phyloP scores from a whole-genome alignment of 169 alveolate genomes.

The Eimeria necatrix region DNA sequence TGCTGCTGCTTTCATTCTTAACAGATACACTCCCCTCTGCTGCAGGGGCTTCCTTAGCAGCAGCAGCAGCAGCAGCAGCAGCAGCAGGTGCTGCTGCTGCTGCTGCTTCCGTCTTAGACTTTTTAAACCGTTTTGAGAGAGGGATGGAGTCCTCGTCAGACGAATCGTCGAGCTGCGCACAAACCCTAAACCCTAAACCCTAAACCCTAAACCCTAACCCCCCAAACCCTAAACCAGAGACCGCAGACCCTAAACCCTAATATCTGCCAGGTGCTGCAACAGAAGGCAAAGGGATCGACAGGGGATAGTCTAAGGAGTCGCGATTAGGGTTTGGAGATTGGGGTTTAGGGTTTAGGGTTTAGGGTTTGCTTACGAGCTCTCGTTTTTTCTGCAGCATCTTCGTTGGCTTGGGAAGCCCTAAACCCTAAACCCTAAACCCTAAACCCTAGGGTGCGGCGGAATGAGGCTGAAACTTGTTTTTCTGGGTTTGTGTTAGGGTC shows the following conservation, averaged over 20 bases:
- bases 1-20: background rate
- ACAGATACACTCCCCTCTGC: background rate
- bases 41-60: background rate
- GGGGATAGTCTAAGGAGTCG: background rate
- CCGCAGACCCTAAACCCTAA: background rate
- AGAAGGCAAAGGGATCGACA: background rate
- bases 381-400: background rate
- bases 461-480: background rate
- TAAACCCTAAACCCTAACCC: background rate
- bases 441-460: background rate
- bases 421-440: background rate
- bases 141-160: constrained; percentile 19
- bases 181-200: constrained; percentile 25
- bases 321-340: background rate
- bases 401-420: background rate
- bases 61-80: constrained; percentile 10
- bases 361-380: background rate
- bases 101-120: background rate
- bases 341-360: constrained; percentile 8
- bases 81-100: constrained; percentile 52
- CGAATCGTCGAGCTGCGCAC: background rate
- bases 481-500: no score
- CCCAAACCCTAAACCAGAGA: background rate
- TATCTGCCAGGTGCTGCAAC: background rate
- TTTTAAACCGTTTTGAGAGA: background rate